Evolutionary conservation across 1,139 yeast species (phyloP).

Genomic region (Magnusiomyces clavatus): DNA sequence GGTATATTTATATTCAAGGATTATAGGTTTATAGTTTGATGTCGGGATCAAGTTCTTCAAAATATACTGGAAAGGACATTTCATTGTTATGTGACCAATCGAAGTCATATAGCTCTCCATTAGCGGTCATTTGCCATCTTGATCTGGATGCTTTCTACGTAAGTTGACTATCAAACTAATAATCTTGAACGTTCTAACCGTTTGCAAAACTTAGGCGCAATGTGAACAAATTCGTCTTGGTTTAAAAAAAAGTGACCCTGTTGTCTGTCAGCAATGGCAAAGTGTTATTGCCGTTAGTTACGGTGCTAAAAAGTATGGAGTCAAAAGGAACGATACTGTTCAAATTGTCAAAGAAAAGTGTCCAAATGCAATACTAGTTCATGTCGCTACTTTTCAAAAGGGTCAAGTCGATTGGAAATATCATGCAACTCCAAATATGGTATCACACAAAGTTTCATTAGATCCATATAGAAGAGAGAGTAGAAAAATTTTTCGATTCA

Average conservation of each 20-base stretch:
- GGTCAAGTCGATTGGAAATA: constrained; percentile 85
- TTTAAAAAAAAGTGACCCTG: constrained; percentile 60
- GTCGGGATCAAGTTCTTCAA: not conserved
- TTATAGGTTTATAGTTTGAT: not conserved
- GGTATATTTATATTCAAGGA: not conserved
- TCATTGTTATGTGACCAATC: not conserved
- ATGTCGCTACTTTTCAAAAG: constrained; percentile 87
- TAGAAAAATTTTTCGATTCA: constrained; percentile 62
- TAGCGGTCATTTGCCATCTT: constrained; percentile 77
- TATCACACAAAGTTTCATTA: constrained; percentile 70
- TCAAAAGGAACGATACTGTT: constrained; percentile 67
- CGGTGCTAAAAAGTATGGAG: constrained; percentile 80
- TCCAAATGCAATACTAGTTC: constrained; percentile 68
- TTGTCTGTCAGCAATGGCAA: constrained; percentile 92
- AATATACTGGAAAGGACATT: constrained; percentile 1
- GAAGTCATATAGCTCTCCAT: constrained; percentile 42
- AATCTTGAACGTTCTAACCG: not conserved
- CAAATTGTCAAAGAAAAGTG: constrained; percentile 66
- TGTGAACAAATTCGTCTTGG: constrained; percentile 77
- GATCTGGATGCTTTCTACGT: constrained; percentile 91
- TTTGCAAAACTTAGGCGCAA: constrained; percentile 43
- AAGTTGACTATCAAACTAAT: not conserved
- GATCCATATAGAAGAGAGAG: constrained; percentile 90
- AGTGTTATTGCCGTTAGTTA: constrained; percentile 72
- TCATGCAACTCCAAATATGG: constrained; percentile 39